A percentile compares a stretch with the other conserved stretches of the same genome.
Conservation (phyloP, 2,329 filamentous ascomycete species). For the Fragosphaeria purpurea region DNA sequence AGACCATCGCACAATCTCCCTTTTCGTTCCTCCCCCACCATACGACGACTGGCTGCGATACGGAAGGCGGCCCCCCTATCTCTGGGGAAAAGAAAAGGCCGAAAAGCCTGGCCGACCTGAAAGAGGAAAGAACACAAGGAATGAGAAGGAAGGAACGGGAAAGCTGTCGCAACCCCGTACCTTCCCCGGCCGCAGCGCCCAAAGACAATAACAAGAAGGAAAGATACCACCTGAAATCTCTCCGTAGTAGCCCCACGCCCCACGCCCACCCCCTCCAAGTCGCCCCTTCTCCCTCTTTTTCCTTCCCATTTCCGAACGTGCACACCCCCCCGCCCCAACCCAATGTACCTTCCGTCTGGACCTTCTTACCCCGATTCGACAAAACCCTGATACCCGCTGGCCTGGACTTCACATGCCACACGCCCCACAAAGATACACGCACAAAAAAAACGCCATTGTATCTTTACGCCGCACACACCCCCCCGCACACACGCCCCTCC, state of each 20-base stretch:
- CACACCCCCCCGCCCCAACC: background rate
- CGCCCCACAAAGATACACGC: background rate
- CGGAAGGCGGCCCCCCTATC: too few relatives aligned
- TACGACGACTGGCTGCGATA: too few relatives aligned
- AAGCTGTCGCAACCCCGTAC: too few relatives aligned
- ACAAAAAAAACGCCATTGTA: background rate
- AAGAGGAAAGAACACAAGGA: background rate
- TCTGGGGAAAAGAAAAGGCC: too few relatives aligned
- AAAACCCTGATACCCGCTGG: background rate
- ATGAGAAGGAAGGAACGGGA: background rate
- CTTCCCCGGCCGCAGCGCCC: background rate
- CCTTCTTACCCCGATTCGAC: slow-evolving; percentile 5
- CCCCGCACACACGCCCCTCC: slow-evolving; percentile 1
- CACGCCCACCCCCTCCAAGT: slow-evolving; percentile 1
- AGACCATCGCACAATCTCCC: too few relatives aligned
- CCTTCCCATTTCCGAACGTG: background rate
- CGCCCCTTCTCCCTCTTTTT: background rate
- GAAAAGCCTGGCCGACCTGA: background rate
- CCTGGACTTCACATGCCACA: slow-evolving; percentile 4
- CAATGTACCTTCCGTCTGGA: slow-evolving; percentile 1
- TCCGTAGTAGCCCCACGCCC: background rate
- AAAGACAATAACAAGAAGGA: too few relatives aligned
- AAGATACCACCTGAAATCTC: background rate
- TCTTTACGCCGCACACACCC: background rate
- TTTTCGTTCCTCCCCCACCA: too few relatives aligned